Evolutionary conservation across 2,329 filamentous ascomycete species (phyloP).

Genomic region (Allantophomopsis lycopodina): DNA sequence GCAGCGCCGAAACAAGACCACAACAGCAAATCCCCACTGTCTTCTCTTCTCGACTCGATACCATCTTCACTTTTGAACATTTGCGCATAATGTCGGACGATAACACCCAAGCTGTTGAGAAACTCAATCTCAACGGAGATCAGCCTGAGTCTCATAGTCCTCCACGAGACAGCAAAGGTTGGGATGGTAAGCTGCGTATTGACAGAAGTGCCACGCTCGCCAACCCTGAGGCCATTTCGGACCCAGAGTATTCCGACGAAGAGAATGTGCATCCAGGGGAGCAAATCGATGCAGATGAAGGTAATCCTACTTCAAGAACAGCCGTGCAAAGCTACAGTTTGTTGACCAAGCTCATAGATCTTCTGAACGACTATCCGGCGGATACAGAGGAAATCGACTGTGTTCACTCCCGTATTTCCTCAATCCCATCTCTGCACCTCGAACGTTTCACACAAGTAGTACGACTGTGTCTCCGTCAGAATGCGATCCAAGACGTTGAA

Average conservation of each 20-base stretch:
- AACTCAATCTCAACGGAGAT: conserved; percentile 4
- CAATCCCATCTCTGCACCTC: conserved; percentile 64
- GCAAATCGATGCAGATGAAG: conserved; percentile 70
- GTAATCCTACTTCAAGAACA: conserved; percentile 23
- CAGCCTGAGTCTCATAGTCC: conserved; percentile 11
- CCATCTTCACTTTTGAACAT: no score
- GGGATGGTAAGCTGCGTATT: conserved; percentile 73
- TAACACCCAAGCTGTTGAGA: no score
- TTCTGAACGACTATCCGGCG: conserved; percentile 44
- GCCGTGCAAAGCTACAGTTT: no score
- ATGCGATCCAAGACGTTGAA: conserved; percentile 69
- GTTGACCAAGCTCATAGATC: conserved; percentile 26
- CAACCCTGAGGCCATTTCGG: conserved; percentile 72
- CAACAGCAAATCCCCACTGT: no score
- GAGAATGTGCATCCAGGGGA: conserved; percentile 57
- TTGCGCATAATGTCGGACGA: no score
- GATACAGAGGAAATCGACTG: conserved; percentile 71
- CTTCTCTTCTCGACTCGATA: no score
- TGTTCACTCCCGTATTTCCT: conserved; percentile 73
- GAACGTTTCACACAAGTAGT: conserved; percentile 67
- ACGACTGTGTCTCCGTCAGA: conserved; percentile 84
- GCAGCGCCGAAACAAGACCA: no score
- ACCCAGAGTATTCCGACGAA: conserved; percentile 74
- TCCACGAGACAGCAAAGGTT: conserved; percentile 48
- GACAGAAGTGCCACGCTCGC: conserved; percentile 53